Base-by-base conservation (phyloP, 2,329 filamentous ascomycete species). In the Sordariomycetes sp. region DNA sequence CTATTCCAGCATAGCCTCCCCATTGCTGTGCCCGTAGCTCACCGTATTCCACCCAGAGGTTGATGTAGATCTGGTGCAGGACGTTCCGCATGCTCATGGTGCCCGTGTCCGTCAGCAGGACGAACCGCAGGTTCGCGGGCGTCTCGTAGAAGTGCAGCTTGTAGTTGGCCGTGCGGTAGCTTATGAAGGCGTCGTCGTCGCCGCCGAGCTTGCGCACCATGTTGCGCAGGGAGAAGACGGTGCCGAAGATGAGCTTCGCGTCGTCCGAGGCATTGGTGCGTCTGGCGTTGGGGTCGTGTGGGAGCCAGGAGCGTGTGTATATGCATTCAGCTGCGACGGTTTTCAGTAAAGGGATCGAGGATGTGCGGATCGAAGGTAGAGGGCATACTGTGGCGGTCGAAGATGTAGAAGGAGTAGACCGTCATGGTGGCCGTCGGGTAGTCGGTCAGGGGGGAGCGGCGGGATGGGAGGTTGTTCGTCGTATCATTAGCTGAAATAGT, bases 111-210 rank as follows among this genome's bases (percentile, higher is more conserved):
- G 92, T 96, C 53, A 96, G 70, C 80, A 98, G 86, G 53, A 95
- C 87, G 54, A 96, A 93, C 54, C 94, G 93, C 59, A 94, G 79
- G 57, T 86, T 93, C 34, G 87, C 92, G 1, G 88, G 87, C 10
- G 92, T 96, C 68, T 98, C 92, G 70, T 95, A 98, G 68, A 94
- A 98, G 64, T 98, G 92, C 48, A 98, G 75, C 64, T 95, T 95
- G 71, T 98, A 98, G 61, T 94, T 83, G 46, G 74, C 84, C 34
- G 92, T 98, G 47, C 86, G 83, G 63, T 85, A 98, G 46, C 82
- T 86, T 47, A 98, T 82, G 59, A 98, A 98, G 54, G 84, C 86
- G 64, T 95, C 90, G 57, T 95, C 87, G 35, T 86, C 79, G 44
- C 90, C 90, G 51, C 90, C 90, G 31, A 98, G 75, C 68, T 95